phyloP scores from a whole-genome alignment of 768 basidiomycete genomes.

The Xerocomellus dryophilus region DNA sequence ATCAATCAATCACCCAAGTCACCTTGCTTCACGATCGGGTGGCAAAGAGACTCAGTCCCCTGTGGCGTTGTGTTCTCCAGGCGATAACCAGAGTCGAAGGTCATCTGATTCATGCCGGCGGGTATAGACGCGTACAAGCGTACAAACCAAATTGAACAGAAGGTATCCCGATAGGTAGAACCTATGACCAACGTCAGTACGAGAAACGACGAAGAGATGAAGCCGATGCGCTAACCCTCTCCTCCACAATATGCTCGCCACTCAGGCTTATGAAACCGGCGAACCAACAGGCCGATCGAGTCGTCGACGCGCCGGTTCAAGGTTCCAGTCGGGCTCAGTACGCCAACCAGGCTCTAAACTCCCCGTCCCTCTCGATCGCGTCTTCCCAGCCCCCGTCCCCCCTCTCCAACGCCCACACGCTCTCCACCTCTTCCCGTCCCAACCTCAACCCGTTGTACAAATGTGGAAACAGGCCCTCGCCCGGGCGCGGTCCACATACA shows the following conservation, averaged over 20 bases:
- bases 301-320: not conserved
- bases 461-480: constrained; percentile 52
- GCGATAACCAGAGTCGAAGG: not conserved
- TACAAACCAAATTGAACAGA: not conserved
- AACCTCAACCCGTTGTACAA: constrained; percentile 46
- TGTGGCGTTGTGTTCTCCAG: too few species aligned
- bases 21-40: not conserved
- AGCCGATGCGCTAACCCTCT: not conserved
- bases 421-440: constrained; percentile 46
- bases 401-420: constrained; percentile 31
- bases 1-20: not conserved
- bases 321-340: constrained; percentile 29
- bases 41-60: too few species aligned
- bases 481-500: constrained; percentile 41
- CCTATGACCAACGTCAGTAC: not conserved
- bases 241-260: too few species aligned
- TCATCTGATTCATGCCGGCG: not conserved
- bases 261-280: not conserved
- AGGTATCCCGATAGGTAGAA: too few species aligned
- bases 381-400: constrained; percentile 33
- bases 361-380: constrained; percentile 17
- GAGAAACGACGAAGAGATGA: not conserved
- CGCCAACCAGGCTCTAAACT: constrained; percentile 32
- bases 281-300: too few species aligned
- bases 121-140: not conserved